Evolutionary conservation across 2,329 filamentous ascomycete genomes (phyloP).

Genomic region (Aureobasidium vineae): DNA sequence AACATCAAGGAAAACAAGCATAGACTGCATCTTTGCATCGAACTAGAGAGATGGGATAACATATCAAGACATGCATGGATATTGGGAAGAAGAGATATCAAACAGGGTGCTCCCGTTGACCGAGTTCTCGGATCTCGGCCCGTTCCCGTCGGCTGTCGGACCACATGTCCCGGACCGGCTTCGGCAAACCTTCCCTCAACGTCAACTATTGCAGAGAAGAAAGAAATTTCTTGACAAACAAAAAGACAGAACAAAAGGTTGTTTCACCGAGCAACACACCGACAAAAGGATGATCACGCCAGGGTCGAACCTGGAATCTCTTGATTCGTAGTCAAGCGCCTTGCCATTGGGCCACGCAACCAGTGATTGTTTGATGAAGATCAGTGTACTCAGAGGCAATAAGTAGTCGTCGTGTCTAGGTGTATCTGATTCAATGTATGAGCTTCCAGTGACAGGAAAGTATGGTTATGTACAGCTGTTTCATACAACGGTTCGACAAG

Average conservation of each 20-base stretch:
- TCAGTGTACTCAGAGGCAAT: neutral
- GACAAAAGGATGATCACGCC: slow-evolving; percentile 26
- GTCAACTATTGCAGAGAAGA: neutral
- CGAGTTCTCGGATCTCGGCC: neutral
- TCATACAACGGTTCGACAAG: neutral
- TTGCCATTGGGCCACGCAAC: slow-evolving; percentile 55
- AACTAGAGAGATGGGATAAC: no score
- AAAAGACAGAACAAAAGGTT: neutral
- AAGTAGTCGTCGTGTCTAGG: neutral
- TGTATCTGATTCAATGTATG: neutral
- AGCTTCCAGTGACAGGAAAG: neutral
- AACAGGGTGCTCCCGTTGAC: neutral
- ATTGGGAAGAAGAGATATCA: no score
- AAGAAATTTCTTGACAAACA: slow-evolving; percentile 1
- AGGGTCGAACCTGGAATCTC: slow-evolving; percentile 31
- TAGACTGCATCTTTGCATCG: neutral
- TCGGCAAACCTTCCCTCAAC: slow-evolving; percentile 7
- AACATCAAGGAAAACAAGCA: neutral
- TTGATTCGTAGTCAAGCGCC: slow-evolving; percentile 55
- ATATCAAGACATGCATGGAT: neutral
- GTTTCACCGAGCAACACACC: neutral
- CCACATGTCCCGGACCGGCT: neutral
- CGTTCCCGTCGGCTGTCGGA: neutral
- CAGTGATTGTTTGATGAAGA: slow-evolving; percentile 22
- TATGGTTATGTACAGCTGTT: neutral